A percentile compares a stretch with the other conserved stretches of the same genome.
Conservation (phyloP, 352 stramenopile genomes). For the Peronospora tabacina region DNA sequence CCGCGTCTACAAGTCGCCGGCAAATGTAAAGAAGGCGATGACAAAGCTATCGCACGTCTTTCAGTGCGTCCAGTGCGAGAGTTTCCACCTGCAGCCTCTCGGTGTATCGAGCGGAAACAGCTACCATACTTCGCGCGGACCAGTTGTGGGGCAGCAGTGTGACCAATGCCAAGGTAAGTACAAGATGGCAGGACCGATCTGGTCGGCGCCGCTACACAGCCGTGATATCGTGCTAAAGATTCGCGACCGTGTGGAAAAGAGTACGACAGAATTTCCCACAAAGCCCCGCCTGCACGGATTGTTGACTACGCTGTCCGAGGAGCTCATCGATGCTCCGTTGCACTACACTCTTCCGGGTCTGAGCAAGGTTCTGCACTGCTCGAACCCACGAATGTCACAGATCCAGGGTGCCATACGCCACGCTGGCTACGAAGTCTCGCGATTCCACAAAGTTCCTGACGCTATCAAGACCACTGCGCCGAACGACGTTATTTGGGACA, state of each 20-base stretch:
- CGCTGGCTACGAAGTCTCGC: conserved; percentile 94
- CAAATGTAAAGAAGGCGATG: conserved; percentile 91
- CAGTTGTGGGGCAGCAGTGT: conserved; percentile 60
- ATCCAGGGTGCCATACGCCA: conserved; percentile 93
- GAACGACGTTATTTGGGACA: conserved; percentile 96
- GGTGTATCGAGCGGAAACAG: conserved; percentile 83
- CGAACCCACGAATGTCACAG: conserved; percentile 89
- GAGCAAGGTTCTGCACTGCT: conserved; percentile 89
- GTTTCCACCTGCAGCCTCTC: conserved; percentile 94
- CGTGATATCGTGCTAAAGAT: conserved; percentile 80
- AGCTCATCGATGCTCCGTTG: conserved; percentile 92
- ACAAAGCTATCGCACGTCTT: conserved; percentile 86
- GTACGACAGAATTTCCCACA: conserved; percentile 85
- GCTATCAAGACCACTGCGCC: conserved; percentile 98
- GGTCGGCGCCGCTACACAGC: conserved; percentile 95
- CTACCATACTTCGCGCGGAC: conserved; percentile 72
- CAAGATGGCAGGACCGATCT: conserved; percentile 95
- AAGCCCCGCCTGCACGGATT: conserved; percentile 91
- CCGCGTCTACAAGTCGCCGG: conserved; percentile 94
- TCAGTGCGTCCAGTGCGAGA: conserved; percentile 94
- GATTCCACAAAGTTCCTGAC: conserved; percentile 97
- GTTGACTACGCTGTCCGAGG: conserved; percentile 93
- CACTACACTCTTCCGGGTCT: conserved; percentile 95
- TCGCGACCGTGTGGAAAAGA: conserved; percentile 68
- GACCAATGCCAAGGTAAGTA: conserved; percentile 80